Conservation (phyloP, 495 filamentous ascomycete genomes). For the Penicillium macrosclerotiorum region DNA sequence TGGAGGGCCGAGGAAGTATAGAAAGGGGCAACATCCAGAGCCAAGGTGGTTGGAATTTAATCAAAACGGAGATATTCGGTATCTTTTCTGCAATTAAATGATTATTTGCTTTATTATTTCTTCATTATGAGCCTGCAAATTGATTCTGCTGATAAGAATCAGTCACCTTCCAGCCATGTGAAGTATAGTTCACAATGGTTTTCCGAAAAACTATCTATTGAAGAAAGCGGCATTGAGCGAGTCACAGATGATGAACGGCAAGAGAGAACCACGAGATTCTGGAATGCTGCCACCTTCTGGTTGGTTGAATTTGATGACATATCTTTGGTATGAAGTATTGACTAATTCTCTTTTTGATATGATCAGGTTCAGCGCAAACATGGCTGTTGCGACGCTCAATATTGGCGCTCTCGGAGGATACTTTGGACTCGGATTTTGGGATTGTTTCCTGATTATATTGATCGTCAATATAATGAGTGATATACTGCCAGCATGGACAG, state of each 20-base stretch:
- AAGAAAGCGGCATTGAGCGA: slow-evolving; percentile 64
- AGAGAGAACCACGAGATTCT: slow-evolving; percentile 50
- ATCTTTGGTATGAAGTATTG: neutral
- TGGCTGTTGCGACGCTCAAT: slow-evolving; percentile 65
- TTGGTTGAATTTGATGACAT: neutral
- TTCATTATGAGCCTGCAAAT: slow-evolving; percentile 1
- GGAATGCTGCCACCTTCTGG: slow-evolving; percentile 52
- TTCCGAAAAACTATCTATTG: slow-evolving; percentile 46
- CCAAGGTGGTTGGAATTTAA: neutral
- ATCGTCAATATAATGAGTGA: slow-evolving; percentile 51
- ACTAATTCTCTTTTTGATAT: neutral
- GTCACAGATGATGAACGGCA: slow-evolving; percentile 61
- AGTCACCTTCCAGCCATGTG: neutral
- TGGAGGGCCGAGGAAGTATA: slow-evolving; percentile 1
- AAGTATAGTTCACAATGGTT: slow-evolving; percentile 2
- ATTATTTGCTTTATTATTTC: too few relatives aligned
- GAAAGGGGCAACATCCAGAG: slow-evolving; percentile 1
- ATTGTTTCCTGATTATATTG: slow-evolving; percentile 64
- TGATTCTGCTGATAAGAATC: neutral
- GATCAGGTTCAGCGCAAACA: slow-evolving; percentile 57
- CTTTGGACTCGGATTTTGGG: slow-evolving; percentile 43
- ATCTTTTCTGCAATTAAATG: too few relatives aligned
- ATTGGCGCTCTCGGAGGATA: slow-evolving; percentile 54
- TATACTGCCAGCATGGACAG: slow-evolving; percentile 38
- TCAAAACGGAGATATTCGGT: too few relatives aligned